Conservation (phyloP, 495 filamentous ascomycete species). For the Aspergillus carlsbadensis region DNA sequence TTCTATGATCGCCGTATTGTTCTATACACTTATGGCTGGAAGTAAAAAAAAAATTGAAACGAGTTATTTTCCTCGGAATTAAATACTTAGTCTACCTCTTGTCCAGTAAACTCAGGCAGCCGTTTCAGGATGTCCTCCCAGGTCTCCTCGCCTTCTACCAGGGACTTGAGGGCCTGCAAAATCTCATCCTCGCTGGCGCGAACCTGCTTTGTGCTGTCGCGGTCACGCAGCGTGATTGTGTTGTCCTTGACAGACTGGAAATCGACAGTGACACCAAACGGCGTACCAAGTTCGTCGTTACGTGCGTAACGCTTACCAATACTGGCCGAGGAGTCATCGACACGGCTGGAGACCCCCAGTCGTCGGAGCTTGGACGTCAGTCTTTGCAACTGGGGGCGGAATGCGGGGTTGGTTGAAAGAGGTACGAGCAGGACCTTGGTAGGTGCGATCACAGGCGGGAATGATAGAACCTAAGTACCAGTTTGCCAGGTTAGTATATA, state of each 20-base stretch:
- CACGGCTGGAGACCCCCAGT: slow-evolving; percentile 59
- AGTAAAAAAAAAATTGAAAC: slow-evolving; percentile 1
- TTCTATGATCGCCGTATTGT: no score
- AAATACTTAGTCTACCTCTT: slow-evolving; percentile 57
- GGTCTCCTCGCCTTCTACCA: slow-evolving; percentile 61
- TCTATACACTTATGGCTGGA: no score
- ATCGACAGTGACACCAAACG: slow-evolving; percentile 66
- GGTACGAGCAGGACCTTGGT: slow-evolving; percentile 71
- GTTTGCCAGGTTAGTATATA: slow-evolving; percentile 8
- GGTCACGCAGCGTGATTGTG: slow-evolving; percentile 66
- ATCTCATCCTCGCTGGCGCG: slow-evolving; percentile 66
- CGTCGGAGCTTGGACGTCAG: slow-evolving; percentile 55
- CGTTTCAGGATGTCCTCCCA: slow-evolving; percentile 62
- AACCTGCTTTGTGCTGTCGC: slow-evolving; percentile 67
- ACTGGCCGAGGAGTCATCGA: slow-evolving; percentile 64
- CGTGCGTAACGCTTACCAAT: slow-evolving; percentile 69
- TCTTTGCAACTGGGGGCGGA: slow-evolving; percentile 53
- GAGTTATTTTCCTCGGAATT: neutral
- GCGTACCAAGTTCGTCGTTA: slow-evolving; percentile 67
- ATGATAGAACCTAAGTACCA: slow-evolving; percentile 66
- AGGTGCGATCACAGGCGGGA: slow-evolving; percentile 64
- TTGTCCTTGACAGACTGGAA: slow-evolving; percentile 70
- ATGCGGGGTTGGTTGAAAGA: slow-evolving; percentile 57
- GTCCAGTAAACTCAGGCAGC: slow-evolving; percentile 66
- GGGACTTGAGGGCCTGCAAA: slow-evolving; percentile 55